Percentiles rank a stretch among this genome's conserved stretches.
Conservation (phyloP, 768 basidiomycete genomes). For the Boletus reticuloceps region DNA sequence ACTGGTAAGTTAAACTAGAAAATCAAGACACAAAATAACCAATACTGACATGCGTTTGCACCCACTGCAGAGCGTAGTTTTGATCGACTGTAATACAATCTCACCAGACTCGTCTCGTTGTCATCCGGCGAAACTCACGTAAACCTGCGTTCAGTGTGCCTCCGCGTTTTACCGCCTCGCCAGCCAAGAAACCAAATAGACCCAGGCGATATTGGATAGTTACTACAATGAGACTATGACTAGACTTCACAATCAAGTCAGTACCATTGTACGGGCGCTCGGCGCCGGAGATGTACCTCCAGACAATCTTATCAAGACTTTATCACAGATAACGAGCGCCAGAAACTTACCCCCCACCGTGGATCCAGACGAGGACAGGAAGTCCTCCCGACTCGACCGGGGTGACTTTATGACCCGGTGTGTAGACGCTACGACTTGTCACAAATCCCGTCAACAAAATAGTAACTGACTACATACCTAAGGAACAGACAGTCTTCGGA, state of each 20-base stretch:
- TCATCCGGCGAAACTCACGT: background rate
- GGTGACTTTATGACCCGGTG: background rate
- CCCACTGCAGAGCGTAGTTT: conserved; percentile 3
- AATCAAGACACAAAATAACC: background rate
- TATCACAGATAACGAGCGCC: background rate
- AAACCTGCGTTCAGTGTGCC: conserved; percentile 4
- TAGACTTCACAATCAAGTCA: conserved; percentile 3
- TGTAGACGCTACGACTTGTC: background rate
- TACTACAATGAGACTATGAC: conserved; percentile 4
- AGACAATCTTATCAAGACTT: background rate
- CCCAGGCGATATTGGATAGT: conserved; percentile 11
- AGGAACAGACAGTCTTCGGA: conserved; percentile 10
- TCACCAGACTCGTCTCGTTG: background rate
- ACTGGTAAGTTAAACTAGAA: background rate
- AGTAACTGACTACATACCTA: background rate
- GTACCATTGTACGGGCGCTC: background rate
- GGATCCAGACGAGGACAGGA: conserved; percentile 8
- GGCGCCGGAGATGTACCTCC: background rate
- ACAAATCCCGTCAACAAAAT: background rate
- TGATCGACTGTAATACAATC: background rate
- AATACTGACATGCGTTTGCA: conserved; percentile 1
- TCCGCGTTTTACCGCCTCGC: background rate
- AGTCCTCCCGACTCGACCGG: conserved; percentile 1
- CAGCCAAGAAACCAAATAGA: conserved; percentile 5
- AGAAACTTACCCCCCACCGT: conserved; percentile 4